Base-by-base conservation (phyloP, 2,329 filamentous ascomycete genomes). In the Thielaviopsis ethacetica region DNA sequence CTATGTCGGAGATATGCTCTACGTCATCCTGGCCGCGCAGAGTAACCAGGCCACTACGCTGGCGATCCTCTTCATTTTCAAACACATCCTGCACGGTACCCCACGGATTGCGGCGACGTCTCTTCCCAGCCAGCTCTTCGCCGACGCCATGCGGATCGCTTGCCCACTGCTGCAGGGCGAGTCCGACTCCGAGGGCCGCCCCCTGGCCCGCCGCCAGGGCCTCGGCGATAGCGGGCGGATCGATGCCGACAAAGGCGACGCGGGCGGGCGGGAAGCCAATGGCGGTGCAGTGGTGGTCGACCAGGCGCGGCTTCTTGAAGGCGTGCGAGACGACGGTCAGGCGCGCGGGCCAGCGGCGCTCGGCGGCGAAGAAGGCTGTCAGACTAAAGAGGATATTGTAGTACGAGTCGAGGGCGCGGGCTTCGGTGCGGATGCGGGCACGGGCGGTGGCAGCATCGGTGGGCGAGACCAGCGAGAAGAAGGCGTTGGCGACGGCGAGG, bases 361-460 rank as follows among this genome's bases (percentile, higher is more conserved):
- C 71, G 12, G 64, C 65, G 44, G 67, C 62, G 62, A 72, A 71
- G 65, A 80, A 82, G 41, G 71, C 67, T 17, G 75, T 65, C 2
- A 95, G 73, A 13, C 85, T 85, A 68, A 91, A 90, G 17, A 95
- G 71, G 5, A 95, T 72, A 67, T 95, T 95, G 67, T 90, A 84
- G 66, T 88, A 91, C 1, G 86, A 91, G 69, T 96, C 91, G 1
- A 91, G 82, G 0, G 91, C 88, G 58, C 79, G 76, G 9, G 83
- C 78, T 67, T 95, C 90, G 1, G 81, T 66, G 0, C 80, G 67
- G 19, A 88, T 72, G 24, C 73, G 73, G n/a, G 55, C n/a, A 57
- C 7, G 58, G 61, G n/a, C n/a, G 21, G 60, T 17, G 1, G 22
- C n/a, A 1, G 58, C 50, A 1, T 62, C 52, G 2, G 53, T 53